These are phyloP conservation scores for Coemansia sp. DNA, from an alignment of 192 early-diverging fungal genomes.

Conservation along the genomic window DNA sequence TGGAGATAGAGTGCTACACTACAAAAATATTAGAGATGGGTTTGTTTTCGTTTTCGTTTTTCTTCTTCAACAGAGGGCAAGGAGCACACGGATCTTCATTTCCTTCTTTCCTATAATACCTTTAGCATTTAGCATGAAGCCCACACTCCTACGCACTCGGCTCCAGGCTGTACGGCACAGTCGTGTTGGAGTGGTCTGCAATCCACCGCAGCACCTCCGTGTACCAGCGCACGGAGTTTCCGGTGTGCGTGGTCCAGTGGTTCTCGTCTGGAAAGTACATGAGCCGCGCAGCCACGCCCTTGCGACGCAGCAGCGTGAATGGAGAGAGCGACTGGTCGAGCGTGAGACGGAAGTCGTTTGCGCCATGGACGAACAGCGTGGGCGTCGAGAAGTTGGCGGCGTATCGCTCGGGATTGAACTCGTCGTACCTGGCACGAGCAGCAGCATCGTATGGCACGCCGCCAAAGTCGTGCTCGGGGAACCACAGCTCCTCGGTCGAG, in stretches of 20 bases:
- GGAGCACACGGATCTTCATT: no score
- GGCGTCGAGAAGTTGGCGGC: constrained; percentile 72
- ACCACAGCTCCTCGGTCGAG: constrained; percentile 75
- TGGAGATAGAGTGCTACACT: neutral
- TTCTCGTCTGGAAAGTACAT: constrained; percentile 77
- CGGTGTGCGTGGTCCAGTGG: constrained; percentile 65
- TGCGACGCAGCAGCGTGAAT: constrained; percentile 74
- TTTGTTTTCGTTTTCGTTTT: no score
- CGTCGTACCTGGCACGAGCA: constrained; percentile 58
- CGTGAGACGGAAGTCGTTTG: constrained; percentile 63
- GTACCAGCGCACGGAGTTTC: constrained; percentile 68
- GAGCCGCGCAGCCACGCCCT: constrained; percentile 62
- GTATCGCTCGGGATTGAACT: constrained; percentile 65
- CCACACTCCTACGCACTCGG: neutral
- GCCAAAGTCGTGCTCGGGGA: constrained; percentile 75
- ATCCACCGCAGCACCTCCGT: constrained; percentile 68
- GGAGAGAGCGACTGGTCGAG: constrained; percentile 66
- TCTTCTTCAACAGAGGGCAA: no score
- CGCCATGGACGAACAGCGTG: constrained; percentile 74
- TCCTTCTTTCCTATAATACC: no score
- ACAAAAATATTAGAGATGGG: no score
- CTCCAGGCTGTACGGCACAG: constrained; percentile 22
- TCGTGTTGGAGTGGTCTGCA: constrained; percentile 20
- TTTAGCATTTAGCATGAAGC: no score
- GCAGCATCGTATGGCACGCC: constrained; percentile 62